These are phyloP conservation scores for Suhomyces anneliseae DNA, from an alignment of 1,139 yeast species.

Conservation along the genomic window DNA sequence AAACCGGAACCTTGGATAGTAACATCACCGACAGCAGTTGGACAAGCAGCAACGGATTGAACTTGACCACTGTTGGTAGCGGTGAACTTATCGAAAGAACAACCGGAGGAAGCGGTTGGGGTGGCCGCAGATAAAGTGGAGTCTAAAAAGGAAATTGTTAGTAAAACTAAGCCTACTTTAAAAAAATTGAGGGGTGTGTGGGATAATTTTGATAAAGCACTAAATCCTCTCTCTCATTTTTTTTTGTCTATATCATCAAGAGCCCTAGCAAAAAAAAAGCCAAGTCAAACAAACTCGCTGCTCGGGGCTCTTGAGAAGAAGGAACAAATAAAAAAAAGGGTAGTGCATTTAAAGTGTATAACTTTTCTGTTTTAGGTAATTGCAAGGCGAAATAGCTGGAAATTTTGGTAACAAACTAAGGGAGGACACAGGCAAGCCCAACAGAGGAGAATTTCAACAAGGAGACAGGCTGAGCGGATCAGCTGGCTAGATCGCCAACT, in stretches of 20 bases:
- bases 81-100: conserved; percentile 57
- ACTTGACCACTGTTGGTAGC: conserved; percentile 79
- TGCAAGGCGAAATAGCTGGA: neutral
- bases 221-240: too few species aligned
- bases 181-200: too few species aligned
- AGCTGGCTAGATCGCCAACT: too few species aligned
- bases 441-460: too few species aligned
- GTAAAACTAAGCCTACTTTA: conserved; percentile 6
- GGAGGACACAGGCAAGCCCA: too few species aligned
- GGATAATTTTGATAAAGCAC: too few species aligned
- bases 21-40: conserved; percentile 78
- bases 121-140: conserved; percentile 52
- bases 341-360: too few species aligned
- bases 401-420: neutral
- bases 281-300: neutral
- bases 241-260: too few species aligned
- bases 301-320: neutral
- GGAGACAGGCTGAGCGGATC: too few species aligned
- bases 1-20: conserved; percentile 60
- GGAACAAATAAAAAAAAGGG: neutral
- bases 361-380: neutral
- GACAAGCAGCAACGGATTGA: conserved; percentile 71
- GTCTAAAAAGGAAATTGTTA: conserved; percentile 26
- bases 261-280: too few species aligned
- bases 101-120: conserved; percentile 53